A percentile compares a stretch with the other conserved stretches of the same genome.
These are phyloP conservation scores for Pythium brachiatum DNA, from an alignment of 352 stramenopile genomes.

Conservation along the genomic window DNA sequence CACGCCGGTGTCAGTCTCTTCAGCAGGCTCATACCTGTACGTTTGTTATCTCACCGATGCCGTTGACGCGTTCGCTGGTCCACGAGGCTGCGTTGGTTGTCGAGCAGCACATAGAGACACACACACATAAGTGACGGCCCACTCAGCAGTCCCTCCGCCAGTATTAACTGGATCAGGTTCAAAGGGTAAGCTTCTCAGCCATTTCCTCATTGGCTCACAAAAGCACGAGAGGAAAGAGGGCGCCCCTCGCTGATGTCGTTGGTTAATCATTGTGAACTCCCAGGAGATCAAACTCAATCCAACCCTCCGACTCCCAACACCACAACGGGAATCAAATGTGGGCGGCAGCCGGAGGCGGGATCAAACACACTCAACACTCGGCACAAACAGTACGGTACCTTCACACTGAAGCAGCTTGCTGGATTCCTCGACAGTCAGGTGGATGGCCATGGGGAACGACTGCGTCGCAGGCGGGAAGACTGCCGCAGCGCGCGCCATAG, in stretches of 20 bases:
- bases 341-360: not conserved
- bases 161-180: slow-evolving; percentile 65
- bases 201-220: slow-evolving; percentile 19
- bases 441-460: slow-evolving; percentile 8
- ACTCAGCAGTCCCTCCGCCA: slow-evolving; percentile 57
- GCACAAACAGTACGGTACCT: slow-evolving; percentile 12
- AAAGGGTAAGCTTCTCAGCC: slow-evolving; percentile 63
- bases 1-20: not conserved
- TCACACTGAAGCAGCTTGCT: not conserved
- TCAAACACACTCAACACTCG: not conserved
- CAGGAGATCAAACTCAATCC: slow-evolving; percentile 2
- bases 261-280: slow-evolving; percentile 21
- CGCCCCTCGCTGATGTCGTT: slow-evolving; percentile 49
- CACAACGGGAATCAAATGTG: not conserved
- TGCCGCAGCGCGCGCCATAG: slow-evolving; percentile 18
- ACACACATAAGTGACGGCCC: slow-evolving; percentile 28
- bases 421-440: not conserved
- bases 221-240: slow-evolving; percentile 28
- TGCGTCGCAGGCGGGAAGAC: slow-evolving; percentile 4
- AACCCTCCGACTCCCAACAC: not conserved
- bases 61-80: not conserved
- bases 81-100: not conserved
- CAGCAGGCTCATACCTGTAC: not conserved
- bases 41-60: slow-evolving; percentile 2
- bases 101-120: slow-evolving; percentile 16